These are phyloP conservation scores for Pseudonectria foliicola DNA, from an alignment of 2,329 filamentous ascomycete species.

Conservation along the genomic window DNA sequence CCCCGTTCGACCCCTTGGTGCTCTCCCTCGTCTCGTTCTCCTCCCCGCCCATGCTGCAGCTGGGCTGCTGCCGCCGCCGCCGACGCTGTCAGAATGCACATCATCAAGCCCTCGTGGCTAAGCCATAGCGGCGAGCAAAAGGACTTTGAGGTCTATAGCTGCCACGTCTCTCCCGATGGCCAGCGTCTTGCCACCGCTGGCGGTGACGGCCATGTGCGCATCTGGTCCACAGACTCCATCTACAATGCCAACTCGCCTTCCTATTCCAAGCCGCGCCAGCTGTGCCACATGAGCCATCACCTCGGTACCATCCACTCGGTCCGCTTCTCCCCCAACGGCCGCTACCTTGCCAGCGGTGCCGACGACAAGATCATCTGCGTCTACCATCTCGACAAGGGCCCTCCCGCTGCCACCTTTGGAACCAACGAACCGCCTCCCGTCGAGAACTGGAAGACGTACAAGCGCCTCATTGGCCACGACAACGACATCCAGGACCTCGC, in stretches of 20 bases:
- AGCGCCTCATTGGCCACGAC: conserved; percentile 89
- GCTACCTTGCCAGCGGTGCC: conserved; percentile 91
- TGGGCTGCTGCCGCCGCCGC: conserved; percentile 14
- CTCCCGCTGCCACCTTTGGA: conserved; percentile 76
- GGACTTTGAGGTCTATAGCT: conserved; percentile 97
- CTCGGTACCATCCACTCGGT: conserved; percentile 96
- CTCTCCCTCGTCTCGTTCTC: no score
- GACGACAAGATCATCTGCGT: conserved; percentile 99
- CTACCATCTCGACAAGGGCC: conserved; percentile 80
- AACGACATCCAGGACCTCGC: conserved; percentile 98
- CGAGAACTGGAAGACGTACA: conserved; percentile 96
- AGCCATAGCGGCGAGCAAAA: conserved; percentile 96
- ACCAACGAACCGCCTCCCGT: conserved; percentile 85
- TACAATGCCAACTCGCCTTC: conserved; percentile 67
- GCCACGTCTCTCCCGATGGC: conserved; percentile 92
- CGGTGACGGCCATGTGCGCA: conserved; percentile 93
- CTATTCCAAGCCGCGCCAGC: conserved; percentile 76
- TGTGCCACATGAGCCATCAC: conserved; percentile 97
- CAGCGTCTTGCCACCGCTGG: conserved; percentile 87
- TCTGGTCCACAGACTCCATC: conserved; percentile 96
- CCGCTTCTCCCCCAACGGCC: conserved; percentile 89
- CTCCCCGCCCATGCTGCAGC: conserved; percentile 13
- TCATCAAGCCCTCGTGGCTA: conserved; percentile 94
- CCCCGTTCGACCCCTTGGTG: not conserved
- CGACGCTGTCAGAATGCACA: conserved; percentile 51